These are phyloP conservation scores for Cercospora sp. DNA, from an alignment of 2,329 filamentous ascomycete genomes.

Conservation along the genomic window DNA sequence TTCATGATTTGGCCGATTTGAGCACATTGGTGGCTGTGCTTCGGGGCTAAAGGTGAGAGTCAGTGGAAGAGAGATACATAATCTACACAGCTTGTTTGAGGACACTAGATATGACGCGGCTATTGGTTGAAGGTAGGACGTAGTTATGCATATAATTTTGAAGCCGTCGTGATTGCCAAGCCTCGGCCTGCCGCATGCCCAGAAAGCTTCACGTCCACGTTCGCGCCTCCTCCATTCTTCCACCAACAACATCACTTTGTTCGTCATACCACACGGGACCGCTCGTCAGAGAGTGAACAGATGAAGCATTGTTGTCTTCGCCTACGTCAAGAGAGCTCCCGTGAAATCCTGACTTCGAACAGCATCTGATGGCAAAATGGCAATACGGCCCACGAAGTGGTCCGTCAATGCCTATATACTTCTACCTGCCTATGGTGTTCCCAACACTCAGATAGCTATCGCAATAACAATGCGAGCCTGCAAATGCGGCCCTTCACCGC, in stretches of 20 bases:
- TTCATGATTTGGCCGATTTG: neutral
- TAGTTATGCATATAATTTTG: neutral
- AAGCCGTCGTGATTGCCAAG: neutral
- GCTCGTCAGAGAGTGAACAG: no score
- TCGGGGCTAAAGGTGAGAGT: neutral
- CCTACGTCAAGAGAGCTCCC: no score
- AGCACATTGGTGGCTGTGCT: neutral
- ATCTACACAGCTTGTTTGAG: neutral
- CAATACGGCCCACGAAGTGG: no score
- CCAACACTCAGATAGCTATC: no score
- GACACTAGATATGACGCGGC: neutral
- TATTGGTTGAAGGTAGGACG: neutral
- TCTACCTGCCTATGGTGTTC: no score
- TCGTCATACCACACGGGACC: no score
- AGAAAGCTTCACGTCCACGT: neutral
- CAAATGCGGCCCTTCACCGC: no score
- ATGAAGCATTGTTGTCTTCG: no score
- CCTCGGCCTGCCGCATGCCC: neutral
- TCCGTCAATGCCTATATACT: no score
- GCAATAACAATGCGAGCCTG: no score
- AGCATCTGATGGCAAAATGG: no score
- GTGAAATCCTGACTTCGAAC: no score
- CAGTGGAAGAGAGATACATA: neutral
- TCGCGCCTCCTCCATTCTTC: neutral
- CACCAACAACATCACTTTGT: neutral